Conservation (phyloP, 1,284 basidiomycete species). For the Tilletia indica region DNA sequence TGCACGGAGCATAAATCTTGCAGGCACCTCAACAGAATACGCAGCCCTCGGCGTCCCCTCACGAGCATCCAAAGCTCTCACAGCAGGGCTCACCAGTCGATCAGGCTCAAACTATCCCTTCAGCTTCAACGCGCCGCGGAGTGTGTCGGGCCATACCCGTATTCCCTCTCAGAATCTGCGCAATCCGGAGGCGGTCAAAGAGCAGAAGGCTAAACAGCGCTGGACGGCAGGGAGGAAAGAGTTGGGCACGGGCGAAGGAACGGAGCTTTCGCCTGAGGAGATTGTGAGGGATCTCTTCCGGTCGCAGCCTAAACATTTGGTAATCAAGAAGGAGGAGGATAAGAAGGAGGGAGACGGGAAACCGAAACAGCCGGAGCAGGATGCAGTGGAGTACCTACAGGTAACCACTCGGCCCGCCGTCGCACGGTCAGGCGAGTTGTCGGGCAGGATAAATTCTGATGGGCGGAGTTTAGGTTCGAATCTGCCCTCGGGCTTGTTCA, state of each 20-base stretch:
- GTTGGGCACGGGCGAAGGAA: constrained; percentile 6
- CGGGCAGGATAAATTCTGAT: neutral
- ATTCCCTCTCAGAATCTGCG: neutral
- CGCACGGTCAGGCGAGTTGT: neutral
- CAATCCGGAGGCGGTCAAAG: neutral
- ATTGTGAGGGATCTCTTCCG: constrained; percentile 13
- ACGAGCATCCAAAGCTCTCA: neutral
- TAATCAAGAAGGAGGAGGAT: neutral
- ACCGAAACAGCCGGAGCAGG: neutral
- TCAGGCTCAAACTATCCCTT: constrained; percentile 1
- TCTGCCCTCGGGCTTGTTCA: neutral
- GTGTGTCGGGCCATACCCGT: neutral
- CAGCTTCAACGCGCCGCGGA: neutral
- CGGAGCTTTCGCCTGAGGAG: constrained; percentile 12
- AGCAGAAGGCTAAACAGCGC: constrained; percentile 6
- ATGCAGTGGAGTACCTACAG: neutral
- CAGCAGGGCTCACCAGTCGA: neutral
- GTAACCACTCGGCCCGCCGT: neutral
- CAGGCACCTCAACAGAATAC: neutral
- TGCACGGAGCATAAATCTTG: neutral
- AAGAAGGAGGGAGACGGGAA: neutral
- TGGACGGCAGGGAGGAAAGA: neutral
- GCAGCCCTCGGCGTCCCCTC: neutral
- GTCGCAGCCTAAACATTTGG: neutral
- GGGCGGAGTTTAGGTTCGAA: neutral